These are phyloP conservation scores for Cyphellophora europaea DNA, from an alignment of 2,329 filamentous ascomycete species.

Conservation along the genomic window DNA sequence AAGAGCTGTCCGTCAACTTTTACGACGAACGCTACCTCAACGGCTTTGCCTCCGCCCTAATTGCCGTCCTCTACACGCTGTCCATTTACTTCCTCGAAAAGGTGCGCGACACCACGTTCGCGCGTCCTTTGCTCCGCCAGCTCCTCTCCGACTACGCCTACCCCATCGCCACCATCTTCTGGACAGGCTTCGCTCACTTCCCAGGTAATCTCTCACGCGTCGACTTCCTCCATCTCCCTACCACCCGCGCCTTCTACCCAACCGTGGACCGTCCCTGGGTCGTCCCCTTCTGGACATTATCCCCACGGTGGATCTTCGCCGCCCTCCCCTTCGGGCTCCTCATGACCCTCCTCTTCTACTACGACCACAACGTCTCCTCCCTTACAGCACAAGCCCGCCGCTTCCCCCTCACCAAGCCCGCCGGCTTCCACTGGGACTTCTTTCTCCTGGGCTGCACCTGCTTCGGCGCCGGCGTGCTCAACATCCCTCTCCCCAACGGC, in stretches of 20 bases:
- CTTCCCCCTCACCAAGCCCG: conserved; percentile 70
- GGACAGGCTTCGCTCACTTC: conserved; percentile 80
- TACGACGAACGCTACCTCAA: conserved; percentile 47
- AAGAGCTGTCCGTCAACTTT: conserved; percentile 71
- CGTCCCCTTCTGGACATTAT: conserved; percentile 71
- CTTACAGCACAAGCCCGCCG: conserved; percentile 76
- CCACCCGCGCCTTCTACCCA: conserved; percentile 67
- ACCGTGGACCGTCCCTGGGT: conserved; percentile 67
- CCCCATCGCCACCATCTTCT: conserved; percentile 73
- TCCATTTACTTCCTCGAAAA: conserved; percentile 65
- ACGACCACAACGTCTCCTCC: conserved; percentile 81
- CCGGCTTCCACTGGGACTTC: conserved; percentile 78
- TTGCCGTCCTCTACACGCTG: conserved; percentile 68
- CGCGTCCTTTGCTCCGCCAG: conserved; percentile 66
- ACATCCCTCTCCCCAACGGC: conserved; percentile 72
- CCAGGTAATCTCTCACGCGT: conserved; percentile 67
- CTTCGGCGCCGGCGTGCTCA: conserved; percentile 63
- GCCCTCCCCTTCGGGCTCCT: conserved; percentile 81
- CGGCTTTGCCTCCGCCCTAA: conserved; percentile 66
- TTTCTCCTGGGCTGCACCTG: conserved; percentile 74
- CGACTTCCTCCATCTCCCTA: conserved; percentile 62
- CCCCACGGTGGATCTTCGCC: conserved; percentile 63
- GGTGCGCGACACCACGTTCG: conserved; percentile 61
- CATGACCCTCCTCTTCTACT: conserved; percentile 78
- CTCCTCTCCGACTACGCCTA: conserved; percentile 89